Conservation (phyloP, 2,329 filamentous ascomycete species). For the Pyrenochaeta sp. region DNA sequence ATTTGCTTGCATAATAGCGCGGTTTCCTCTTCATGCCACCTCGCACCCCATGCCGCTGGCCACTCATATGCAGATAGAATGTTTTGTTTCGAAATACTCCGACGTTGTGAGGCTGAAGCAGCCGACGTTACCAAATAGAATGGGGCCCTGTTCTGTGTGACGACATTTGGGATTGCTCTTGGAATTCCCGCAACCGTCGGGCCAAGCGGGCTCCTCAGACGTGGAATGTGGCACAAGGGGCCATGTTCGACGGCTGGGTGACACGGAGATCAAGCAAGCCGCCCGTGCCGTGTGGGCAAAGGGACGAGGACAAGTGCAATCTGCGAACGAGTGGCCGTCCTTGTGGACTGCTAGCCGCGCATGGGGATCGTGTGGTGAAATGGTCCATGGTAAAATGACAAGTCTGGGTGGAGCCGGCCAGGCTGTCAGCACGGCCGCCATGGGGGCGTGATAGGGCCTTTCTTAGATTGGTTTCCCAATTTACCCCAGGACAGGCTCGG, state of each 20-base stretch:
- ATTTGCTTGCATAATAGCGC: background rate
- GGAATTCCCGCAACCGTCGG: background rate
- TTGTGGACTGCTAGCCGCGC: background rate
- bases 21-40: background rate
- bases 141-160: slow-evolving; percentile 9
- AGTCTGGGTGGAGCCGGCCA: slow-evolving; percentile 3
- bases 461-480: slow-evolving; percentile 20
- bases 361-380: background rate
- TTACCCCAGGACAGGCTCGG: slow-evolving; percentile 23
- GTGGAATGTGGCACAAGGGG: slow-evolving; percentile 34
- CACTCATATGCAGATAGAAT: slow-evolving; percentile 11
- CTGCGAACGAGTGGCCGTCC: background rate
- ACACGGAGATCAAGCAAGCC: slow-evolving; percentile 22
- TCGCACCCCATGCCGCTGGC: background rate
- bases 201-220: slow-evolving; percentile 27
- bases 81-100: slow-evolving; percentile 24
- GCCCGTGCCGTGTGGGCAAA: slow-evolving; percentile 24
- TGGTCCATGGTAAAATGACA: background rate
- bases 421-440: background rate
- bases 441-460: slow-evolving; percentile 1
- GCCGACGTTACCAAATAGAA: slow-evolving; percentile 15
- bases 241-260: slow-evolving; percentile 5
- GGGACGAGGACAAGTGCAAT: background rate
- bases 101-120: slow-evolving; percentile 21
- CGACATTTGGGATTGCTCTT: slow-evolving; percentile 7